Percentiles rank a stretch among this genome's conserved stretches.
phyloP scores from a whole-genome alignment of 768 basidiomycete species.

The Trametopsis cervina region DNA sequence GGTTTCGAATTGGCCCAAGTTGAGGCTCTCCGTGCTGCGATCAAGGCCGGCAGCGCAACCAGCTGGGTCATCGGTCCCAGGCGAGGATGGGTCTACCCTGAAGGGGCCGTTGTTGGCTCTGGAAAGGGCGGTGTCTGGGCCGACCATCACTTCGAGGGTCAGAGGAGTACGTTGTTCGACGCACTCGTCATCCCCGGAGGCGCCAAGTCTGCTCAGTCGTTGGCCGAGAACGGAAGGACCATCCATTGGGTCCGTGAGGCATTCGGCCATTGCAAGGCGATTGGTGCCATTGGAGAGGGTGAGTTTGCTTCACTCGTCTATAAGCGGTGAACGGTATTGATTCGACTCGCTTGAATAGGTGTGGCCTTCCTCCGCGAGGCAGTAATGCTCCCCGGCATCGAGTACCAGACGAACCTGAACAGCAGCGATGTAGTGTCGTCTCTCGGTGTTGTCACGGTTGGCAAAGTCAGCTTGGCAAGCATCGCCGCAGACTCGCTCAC shows the following conservation, averaged over 20 bases:
- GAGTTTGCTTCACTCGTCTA: background rate
- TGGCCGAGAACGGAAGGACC: conserved; percentile 57
- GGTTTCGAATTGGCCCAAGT: conserved; percentile 64
- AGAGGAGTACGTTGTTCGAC: conserved; percentile 80
- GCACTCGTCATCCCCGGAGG: conserved; percentile 77
- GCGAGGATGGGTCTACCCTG: conserved; percentile 45
- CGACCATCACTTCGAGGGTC: conserved; percentile 72
- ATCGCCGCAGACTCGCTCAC: conserved; percentile 33
- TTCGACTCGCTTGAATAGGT: conserved; percentile 34
- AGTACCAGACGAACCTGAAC: conserved; percentile 29
- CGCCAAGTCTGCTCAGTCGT: conserved; percentile 44
- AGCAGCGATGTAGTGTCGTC: conserved; percentile 40
- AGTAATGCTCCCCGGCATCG: conserved; percentile 39
- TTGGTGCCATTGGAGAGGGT: conserved; percentile 73
- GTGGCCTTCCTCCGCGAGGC: conserved; percentile 41
- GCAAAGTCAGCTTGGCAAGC: conserved; percentile 38
- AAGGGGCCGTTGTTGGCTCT: conserved; percentile 21
- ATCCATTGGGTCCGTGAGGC: conserved; percentile 84
- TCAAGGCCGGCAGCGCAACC: conserved; percentile 47
- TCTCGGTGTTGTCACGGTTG: conserved; percentile 58
- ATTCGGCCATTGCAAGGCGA: conserved; percentile 81
- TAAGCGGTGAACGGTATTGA: background rate
- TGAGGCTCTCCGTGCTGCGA: conserved; percentile 44
- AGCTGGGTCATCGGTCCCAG: conserved; percentile 61
- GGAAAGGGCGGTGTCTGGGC: conserved; percentile 32